Conservation (phyloP, 2,329 filamentous ascomycete species). For the Basipetospora chlamydospora region DNA sequence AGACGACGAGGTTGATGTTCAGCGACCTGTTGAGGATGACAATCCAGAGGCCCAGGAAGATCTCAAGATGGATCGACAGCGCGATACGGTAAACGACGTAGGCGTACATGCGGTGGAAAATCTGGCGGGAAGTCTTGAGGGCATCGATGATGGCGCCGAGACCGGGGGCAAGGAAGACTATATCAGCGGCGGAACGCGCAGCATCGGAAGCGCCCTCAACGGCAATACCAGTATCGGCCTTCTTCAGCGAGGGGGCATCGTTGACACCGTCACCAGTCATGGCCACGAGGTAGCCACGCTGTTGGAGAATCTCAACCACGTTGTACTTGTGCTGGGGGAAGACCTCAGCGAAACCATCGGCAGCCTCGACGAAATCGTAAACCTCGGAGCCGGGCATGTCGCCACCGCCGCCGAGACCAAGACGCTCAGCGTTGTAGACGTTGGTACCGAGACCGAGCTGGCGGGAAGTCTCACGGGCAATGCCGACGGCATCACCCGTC, state of each 20-base stretch:
- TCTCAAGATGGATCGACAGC: constrained; percentile 77
- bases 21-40: constrained; percentile 72
- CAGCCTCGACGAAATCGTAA: constrained; percentile 90
- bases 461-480: constrained; percentile 80
- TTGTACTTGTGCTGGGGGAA: constrained; percentile 95
- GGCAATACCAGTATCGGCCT: constrained; percentile 91
- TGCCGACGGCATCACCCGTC: constrained; percentile 87
- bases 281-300: constrained; percentile 84
- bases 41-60: constrained; percentile 86
- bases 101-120: constrained; percentile 94
- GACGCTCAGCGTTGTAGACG: constrained; percentile 84
- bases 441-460: constrained; percentile 87
- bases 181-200: constrained; percentile 81
- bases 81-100: constrained; percentile 95
- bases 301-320: constrained; percentile 83
- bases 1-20: constrained; percentile 78
- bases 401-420: constrained; percentile 78
- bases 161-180: constrained; percentile 84
- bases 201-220: constrained; percentile 87
- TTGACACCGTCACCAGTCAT: constrained; percentile 97
- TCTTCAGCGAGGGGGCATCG: constrained; percentile 83
- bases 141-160: constrained; percentile 87
- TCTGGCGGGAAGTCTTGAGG: constrained; percentile 83
- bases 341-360: constrained; percentile 87
- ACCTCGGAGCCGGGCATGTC: constrained; percentile 90